Conservation (phyloP, 805 yeast genomes). For the Candida rishiriensis region DNA sequence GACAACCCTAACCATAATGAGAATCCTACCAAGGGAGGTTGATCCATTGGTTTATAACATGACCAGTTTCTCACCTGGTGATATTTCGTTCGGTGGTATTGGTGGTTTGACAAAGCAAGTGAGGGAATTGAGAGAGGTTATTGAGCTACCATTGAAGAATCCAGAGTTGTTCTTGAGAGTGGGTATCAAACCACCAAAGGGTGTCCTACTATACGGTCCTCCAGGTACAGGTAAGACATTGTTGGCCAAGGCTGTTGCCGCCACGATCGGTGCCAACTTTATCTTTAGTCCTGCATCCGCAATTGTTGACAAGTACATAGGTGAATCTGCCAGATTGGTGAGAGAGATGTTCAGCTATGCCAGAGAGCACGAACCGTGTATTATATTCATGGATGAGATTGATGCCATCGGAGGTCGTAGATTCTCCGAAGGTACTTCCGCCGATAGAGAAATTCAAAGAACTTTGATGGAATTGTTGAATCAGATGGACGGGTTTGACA, state of each 20-base stretch:
- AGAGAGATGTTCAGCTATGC: conserved; percentile 99
- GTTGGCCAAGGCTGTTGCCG: conserved; percentile 96
- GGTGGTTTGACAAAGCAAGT: conserved; percentile 97
- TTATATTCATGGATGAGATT: conserved; percentile 96
- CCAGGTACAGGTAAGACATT: conserved; percentile 98
- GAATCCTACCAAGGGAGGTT: conserved; percentile 94
- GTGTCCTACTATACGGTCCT: conserved; percentile 94
- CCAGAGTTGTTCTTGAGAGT: conserved; percentile 95
- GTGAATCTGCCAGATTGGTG: conserved; percentile 93
- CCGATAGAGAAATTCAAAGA: conserved; percentile 97
- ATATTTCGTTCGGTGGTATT: conserved; percentile 86
- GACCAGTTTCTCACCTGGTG: conserved; percentile 98
- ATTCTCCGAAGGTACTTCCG: conserved; percentile 96
- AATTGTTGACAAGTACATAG: conserved; percentile 95
- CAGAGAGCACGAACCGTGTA: conserved; percentile 96
- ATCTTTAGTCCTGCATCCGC: conserved; percentile 98
- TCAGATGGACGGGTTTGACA: conserved; percentile 98
- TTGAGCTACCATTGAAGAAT: conserved; percentile 93
- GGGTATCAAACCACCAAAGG: conserved; percentile 98
- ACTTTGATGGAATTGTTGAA: conserved; percentile 94
- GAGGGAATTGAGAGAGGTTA: conserved; percentile 94
- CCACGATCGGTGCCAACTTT: conserved; percentile 96
- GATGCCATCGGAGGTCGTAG: conserved; percentile 99
- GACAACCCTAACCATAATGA: conserved; percentile 96
- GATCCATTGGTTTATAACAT: conserved; percentile 97